Evolutionary conservation across 768 basidiomycete genomes (phyloP).

Genomic region (Termitomyces sp.): DNA sequence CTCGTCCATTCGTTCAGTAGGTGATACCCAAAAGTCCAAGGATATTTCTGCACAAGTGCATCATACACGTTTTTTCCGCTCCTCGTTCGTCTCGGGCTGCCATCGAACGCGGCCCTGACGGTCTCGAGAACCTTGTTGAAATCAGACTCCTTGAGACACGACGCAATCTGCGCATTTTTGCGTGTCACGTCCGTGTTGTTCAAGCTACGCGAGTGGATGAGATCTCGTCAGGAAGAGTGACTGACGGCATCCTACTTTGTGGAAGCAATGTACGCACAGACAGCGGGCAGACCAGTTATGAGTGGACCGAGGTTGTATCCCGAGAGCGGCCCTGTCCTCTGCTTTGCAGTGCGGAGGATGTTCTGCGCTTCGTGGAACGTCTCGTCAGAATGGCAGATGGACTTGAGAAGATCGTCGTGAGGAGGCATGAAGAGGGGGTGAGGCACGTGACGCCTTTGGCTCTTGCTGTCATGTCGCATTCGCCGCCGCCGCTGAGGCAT

Average conservation of each 20-base stretch:
- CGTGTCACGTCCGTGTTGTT: conserved; percentile 26
- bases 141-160: conserved; percentile 15
- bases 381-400: conserved; percentile 25
- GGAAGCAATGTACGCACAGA: conserved; percentile 47
- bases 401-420: conserved; percentile 24
- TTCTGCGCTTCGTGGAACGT: conserved; percentile 27
- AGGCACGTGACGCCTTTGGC: no score
- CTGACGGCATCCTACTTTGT: conserved; percentile 27
- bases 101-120: not conserved
- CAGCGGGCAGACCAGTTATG: conserved; percentile 37
- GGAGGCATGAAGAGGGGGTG: conserved; percentile 10
- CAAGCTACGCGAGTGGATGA: conserved; percentile 15
- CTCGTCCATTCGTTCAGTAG: conserved; percentile 26
- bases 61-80: conserved; percentile 8
- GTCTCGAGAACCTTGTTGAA: not conserved
- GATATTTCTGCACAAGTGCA: conserved; percentile 5
- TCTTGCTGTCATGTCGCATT: conserved; percentile 26
- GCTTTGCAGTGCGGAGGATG: conserved; percentile 30
- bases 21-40: conserved; percentile 3
- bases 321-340: conserved; percentile 43
- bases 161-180: conserved; percentile 26
- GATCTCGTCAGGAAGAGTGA: not conserved
- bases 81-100: conserved; percentile 7
- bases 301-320: conserved; percentile 37
- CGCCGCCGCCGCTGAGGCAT: conserved; percentile 80